A percentile compares a stretch with the other conserved stretches of the same genome.
Conservation (phyloP, 768 basidiomycete genomes). For the Tubosaeta sp. region DNA sequence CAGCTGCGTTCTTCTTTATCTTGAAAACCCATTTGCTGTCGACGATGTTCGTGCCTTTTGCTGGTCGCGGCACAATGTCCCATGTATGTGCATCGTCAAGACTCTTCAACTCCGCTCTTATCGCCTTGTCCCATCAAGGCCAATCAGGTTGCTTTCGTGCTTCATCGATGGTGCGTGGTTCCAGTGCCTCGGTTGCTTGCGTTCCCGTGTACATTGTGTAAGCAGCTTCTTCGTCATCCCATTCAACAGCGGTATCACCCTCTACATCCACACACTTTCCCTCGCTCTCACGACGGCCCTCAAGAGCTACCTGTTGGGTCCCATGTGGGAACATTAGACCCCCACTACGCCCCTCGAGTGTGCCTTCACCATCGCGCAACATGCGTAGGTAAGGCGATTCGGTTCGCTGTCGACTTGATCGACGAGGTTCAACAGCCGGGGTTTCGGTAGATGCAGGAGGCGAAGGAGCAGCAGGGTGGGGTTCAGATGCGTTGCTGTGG, state of each 20-base stretch:
- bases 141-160: background rate
- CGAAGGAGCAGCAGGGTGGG: background rate
- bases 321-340: background rate
- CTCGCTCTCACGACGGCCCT: background rate
- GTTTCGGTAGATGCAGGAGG: background rate
- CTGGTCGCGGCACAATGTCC: background rate
- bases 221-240: background rate
- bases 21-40: constrained; percentile 6
- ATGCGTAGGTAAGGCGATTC: background rate
- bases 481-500: no score
- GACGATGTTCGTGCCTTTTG: background rate
- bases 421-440: background rate
- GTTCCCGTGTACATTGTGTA: background rate
- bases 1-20: background rate
- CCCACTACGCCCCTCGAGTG: background rate
- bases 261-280: background rate
- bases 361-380: background rate
- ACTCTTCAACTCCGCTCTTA: background rate
- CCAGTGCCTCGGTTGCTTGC: background rate
- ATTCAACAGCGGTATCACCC: background rate
- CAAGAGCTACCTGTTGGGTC: background rate
- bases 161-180: constrained; percentile 1
- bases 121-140: background rate
- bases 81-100: background rate
- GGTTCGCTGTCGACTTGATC: background rate